Base-by-base conservation (phyloP, 352 stramenopile genomes). In the Pythium plurisporium region DNA sequence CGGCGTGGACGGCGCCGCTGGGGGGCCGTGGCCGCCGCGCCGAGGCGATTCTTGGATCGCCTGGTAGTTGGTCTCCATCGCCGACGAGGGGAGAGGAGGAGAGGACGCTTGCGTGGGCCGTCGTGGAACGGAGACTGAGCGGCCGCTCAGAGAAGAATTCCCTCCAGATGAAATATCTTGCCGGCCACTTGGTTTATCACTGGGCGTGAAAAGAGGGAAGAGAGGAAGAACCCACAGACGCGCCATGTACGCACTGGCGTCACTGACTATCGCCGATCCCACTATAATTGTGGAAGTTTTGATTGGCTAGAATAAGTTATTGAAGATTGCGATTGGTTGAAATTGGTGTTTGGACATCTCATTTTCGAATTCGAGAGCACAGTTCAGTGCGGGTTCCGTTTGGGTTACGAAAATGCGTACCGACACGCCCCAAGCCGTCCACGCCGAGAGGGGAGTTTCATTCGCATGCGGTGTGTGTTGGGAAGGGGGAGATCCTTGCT, bases 11-110 rank as follows among this genome's bases (percentile, higher is more conserved):
- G 42, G 17, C 11, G 30, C 14, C 22, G 41, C 10, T 5, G 41
- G 23, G 19, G 38, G 38, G 23, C 41, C 49, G 42, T 55, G 41
- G 17, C 47, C 48, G 36, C 27, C 29, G 25, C n/a, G 27, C 20
- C 58, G 60, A 8, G 60, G 60, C 29, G 60, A 67, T 33, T 34
- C 41, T 37, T 53, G 45, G 53, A 67, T 37, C 53, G 49, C 60
- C 26, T 59, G 45, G 53, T 67, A 67, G 38, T 62, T 43, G 23
- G 60, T 37, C 37, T 55, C 50, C 41, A 55, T 64, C 14, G 26
- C 22, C 42, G 20, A n/a, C 42, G 3, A 41, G 14, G 33, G 15
- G 15, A 36, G 9, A 23, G 5, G 15, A 23, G 26, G 42, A 34
- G 22, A 34, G 22, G 25, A 34, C 9, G 22, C 22, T 8, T 34